phyloP scores from a whole-genome alignment of 345 rosid genomes.

The Aegle marmelos region DNA sequence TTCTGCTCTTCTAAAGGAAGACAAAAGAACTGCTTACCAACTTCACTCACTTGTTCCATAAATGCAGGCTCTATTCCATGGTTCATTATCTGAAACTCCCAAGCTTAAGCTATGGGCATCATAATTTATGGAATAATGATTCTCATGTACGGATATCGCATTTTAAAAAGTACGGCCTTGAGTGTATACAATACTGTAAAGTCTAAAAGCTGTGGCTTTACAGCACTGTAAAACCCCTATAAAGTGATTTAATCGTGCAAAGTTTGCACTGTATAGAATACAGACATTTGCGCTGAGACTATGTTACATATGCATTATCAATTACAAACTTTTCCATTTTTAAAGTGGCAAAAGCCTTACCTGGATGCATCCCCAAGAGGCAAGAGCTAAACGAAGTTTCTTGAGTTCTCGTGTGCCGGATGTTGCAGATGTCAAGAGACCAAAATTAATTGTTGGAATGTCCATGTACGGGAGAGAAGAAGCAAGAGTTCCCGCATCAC shows the following conservation, averaged over 20 bases:
- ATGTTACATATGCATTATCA: too few species aligned
- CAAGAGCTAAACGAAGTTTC: conserved; percentile 55
- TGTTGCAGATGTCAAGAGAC: conserved; percentile 46
- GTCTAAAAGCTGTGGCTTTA: too few species aligned
- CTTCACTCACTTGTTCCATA: conserved; percentile 45
- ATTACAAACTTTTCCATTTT: too few species aligned
- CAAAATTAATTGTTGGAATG: conserved; percentile 53
- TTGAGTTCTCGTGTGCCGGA: conserved; percentile 35
- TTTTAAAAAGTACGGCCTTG: too few species aligned
- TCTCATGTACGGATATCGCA: too few species aligned
- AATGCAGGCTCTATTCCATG: conserved; percentile 61
- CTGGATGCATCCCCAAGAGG: conserved; percentile 73
- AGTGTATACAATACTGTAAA: too few species aligned
- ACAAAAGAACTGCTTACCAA: conserved; percentile 50
- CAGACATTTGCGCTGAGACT: too few species aligned
- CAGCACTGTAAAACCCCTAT: too few species aligned
- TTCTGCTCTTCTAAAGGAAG: conserved; percentile 56
- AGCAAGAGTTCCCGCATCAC: conserved; percentile 19
- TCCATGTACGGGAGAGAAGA: conserved; percentile 37
- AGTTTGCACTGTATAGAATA: too few species aligned
- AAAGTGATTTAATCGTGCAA: too few species aligned
- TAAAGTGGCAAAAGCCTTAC: conserved; percentile 21
- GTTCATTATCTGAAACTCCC: conserved; percentile 43
- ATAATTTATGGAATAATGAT: not conserved
- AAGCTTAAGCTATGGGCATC: not conserved